A percentile compares a stretch with the other conserved stretches of the same genome.
Evolutionary conservation across 2,329 filamentous ascomycete genomes (phyloP).

Genomic region (Sphaceloma murrayae): DNA sequence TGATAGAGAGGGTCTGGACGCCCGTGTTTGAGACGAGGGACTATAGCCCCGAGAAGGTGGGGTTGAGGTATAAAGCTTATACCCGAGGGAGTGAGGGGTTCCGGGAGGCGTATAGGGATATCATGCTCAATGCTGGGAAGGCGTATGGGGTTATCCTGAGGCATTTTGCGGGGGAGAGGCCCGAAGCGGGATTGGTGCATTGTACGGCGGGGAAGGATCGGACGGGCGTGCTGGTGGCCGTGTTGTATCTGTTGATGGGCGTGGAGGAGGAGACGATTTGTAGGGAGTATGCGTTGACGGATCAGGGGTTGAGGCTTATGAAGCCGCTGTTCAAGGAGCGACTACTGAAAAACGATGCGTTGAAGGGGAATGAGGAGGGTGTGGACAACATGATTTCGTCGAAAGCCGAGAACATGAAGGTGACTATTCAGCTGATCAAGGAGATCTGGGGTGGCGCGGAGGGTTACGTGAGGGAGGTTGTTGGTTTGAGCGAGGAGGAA

Average conservation of each 20-base stretch:
- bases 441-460: slow-evolving; percentile 55
- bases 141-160: slow-evolving; percentile 51
- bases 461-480: slow-evolving; percentile 50
- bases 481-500: slow-evolving; percentile 48
- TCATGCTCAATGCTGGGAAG: slow-evolving; percentile 45
- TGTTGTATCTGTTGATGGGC: slow-evolving; percentile 55
- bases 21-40: slow-evolving; percentile 56
- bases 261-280: slow-evolving; percentile 52
- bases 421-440: slow-evolving; percentile 46
- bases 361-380: slow-evolving; percentile 39
- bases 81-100: slow-evolving; percentile 51
- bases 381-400: slow-evolving; percentile 38
- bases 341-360: slow-evolving; percentile 43
- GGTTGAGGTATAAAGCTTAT: slow-evolving; percentile 52
- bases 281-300: slow-evolving; percentile 59
- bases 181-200: slow-evolving; percentile 50
- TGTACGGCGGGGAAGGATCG: slow-evolving; percentile 72
- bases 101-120: slow-evolving; percentile 52
- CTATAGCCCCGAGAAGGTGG: slow-evolving; percentile 54
- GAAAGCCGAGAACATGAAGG: slow-evolving; percentile 43
- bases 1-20: slow-evolving; percentile 48
- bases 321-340: slow-evolving; percentile 41
- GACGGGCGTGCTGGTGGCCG: slow-evolving; percentile 59
- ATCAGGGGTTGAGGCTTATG: slow-evolving; percentile 45
- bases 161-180: slow-evolving; percentile 42